Evolutionary conservation across 2,329 filamentous ascomycete genomes (phyloP), one percentile per base, ranked within the genome.

Genomic region (Incumbomyces delicatus): DNA sequence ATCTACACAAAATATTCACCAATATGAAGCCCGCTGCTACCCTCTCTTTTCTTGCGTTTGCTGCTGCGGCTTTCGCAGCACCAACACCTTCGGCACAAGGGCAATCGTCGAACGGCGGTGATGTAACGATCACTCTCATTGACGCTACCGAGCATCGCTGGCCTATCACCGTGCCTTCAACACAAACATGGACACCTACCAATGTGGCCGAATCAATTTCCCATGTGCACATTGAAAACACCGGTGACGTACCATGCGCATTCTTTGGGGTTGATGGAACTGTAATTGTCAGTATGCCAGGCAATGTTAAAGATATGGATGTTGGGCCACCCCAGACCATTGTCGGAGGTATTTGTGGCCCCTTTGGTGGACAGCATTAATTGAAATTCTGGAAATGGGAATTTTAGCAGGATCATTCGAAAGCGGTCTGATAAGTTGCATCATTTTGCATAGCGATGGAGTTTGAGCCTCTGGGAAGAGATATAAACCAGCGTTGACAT

Each of bases 221-320:
- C 35, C 48, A 53, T 39, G 50, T 53, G 29, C 39, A 44, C 3
- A 46, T 46, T 37, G n/a, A 34, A 8, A 43, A 47, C 13, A 48
- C 46, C 29, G 41, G 41, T 12, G 3, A 46, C 16, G 33, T 46
- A 5, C 44, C 46, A 2, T 53, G 51, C 20, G 44, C 41, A 30
- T 53, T 53, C 35, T 53, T 53, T 40, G 51, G 51, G 22, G 41
- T 51, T 16, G 51, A 53, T 33, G 49, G 51, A 13, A 44, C 46
- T 13, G 49, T 53, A 20, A 34, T 51, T 27, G 34, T 44, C 16
- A 38, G 42, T 16, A 30, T 46, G 29, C 51, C 51, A 3, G 51
- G 49, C 8, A 29, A 47, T n/a, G 43, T 38, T n/a, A 46, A 46
- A 12, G 34, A 46, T 13, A 44, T 44, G 16, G 51, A 51, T 33